Conservation (phyloP, 2,329 filamentous ascomycete genomes). For the Gaeumannomyces tritici region DNA sequence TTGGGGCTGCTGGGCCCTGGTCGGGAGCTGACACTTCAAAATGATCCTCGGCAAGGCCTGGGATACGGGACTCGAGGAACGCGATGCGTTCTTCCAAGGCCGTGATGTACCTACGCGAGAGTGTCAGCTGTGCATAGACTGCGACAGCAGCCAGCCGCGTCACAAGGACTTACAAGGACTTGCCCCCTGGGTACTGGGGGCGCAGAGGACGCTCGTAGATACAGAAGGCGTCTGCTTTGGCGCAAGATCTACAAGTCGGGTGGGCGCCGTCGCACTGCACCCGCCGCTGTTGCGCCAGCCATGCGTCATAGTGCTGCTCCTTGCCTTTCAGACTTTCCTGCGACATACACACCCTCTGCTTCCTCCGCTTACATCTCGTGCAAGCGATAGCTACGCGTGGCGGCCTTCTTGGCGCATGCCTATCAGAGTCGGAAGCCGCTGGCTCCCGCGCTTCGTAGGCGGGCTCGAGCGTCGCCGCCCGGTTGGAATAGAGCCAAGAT, state of each 20-base stretch:
- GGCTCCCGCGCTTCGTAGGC: too few species aligned
- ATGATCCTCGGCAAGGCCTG: constrained; percentile 17
- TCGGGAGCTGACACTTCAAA: constrained; percentile 4
- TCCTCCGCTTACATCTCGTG: constrained; percentile 16
- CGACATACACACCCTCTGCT: constrained; percentile 12
- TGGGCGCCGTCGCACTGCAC: constrained; percentile 15
- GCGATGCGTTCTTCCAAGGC: constrained; percentile 18
- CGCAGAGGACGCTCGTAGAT: constrained; percentile 15
- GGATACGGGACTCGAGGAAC: constrained; percentile 16
- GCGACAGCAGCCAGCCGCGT: too few species aligned
- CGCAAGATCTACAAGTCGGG: constrained; percentile 15
- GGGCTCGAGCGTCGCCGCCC: too few species aligned
- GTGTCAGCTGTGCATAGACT: too few species aligned
- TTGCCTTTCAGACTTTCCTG: too few species aligned
- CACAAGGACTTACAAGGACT: constrained; percentile 11
- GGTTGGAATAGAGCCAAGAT: too few species aligned
- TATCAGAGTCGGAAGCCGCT: background rate
- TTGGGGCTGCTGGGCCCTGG: background rate
- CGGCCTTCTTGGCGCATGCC: constrained; percentile 6
- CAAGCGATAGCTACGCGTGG: constrained; percentile 14
- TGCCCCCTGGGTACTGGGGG: constrained; percentile 17
- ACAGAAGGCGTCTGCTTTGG: constrained; percentile 11
- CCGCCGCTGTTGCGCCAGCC: too few species aligned
- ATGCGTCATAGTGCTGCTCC: too few species aligned
- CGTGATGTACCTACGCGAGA: constrained; percentile 13